Evolutionary conservation across 1,284 basidiomycete species (phyloP), one percentile per base, ranked within the genome.

Genomic region (Boletus holoroseus): DNA sequence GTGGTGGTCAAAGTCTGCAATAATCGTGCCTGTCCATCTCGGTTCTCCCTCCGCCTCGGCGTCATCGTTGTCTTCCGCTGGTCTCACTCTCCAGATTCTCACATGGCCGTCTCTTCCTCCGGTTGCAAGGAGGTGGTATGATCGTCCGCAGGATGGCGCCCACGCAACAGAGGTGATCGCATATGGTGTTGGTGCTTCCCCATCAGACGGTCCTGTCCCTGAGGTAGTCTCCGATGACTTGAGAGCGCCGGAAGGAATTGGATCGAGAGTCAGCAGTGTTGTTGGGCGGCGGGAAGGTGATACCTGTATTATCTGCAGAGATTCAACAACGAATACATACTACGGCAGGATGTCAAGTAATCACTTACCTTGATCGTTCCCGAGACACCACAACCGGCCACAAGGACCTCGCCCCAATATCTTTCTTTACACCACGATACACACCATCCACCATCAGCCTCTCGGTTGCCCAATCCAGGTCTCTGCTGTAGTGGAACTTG

Each of bases 351-450:
- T 50, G 3, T 3, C 7, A 15, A 26, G n/a, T 20, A 20, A n/a
- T 2, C 3, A 38, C 60, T 49, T 39, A 92, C 89, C 68, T 93
- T 90, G 41, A 95, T 74, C 15, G 81, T 68, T 0, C 89, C 87
- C 53, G 73, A 80, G 2, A 80, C 76, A 1, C 92, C 92, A 46
- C 80, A 80, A 2, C 82, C 81, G 0, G 82, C 83, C 12, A 89
- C 91, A 38, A 96, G 72, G 22, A 94, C 66, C 62, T 93, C 88
- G 1, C 94, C 93, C 91, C 92, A 94, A 69, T 92, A 94, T 53
- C 80, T 77, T 60, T 97, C 94, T 62, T 91, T 90, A 68, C 93
- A 96, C 92, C 93, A 97, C 18, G 86, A 88, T 39, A 97, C 68
- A 54, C 85, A 86, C 91, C 93, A 96, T 0, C 90, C 94, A 8